Conservation (phyloP, 2,329 filamentous ascomycete genomes). For the Cercospora sp. region DNA sequence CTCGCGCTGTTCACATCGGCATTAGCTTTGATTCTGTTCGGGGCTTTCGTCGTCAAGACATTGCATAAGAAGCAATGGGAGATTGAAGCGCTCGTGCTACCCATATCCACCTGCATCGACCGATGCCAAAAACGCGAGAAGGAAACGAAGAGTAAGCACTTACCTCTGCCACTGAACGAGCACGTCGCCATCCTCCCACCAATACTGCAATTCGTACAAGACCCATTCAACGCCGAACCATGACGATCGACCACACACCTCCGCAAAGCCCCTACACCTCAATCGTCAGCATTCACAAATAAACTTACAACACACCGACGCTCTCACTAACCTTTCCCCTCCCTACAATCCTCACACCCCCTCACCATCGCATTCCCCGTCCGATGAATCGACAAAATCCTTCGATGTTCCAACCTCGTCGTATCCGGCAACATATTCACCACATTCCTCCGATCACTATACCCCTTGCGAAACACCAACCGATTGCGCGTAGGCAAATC, state of each 20-base stretch:
- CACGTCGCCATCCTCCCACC: not conserved
- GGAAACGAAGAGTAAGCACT: not conserved
- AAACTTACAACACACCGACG: too few species aligned
- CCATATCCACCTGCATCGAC: too few species aligned
- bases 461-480: not conserved
- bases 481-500: not conserved
- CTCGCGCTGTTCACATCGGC: not conserved
- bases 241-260: constrained; percentile 5
- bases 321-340: not conserved
- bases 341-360: not conserved
- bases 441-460: not conserved
- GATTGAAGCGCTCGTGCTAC: too few species aligned
- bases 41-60: not conserved
- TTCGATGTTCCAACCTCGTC: not conserved
- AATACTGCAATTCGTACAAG: constrained; percentile 3
- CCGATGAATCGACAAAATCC: constrained; percentile 5
- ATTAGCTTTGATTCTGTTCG: not conserved
- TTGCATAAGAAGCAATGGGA: too few species aligned
- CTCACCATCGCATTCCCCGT: not conserved
- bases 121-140: not conserved
- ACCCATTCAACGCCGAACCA: not conserved
- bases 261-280: not conserved
- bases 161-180: not conserved
- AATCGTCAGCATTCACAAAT: not conserved
- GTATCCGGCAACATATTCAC: not conserved